Evolutionary conservation across 1,284 basidiomycete species (phyloP).

Genomic region (Cutaneotrichosporon sp.): DNA sequence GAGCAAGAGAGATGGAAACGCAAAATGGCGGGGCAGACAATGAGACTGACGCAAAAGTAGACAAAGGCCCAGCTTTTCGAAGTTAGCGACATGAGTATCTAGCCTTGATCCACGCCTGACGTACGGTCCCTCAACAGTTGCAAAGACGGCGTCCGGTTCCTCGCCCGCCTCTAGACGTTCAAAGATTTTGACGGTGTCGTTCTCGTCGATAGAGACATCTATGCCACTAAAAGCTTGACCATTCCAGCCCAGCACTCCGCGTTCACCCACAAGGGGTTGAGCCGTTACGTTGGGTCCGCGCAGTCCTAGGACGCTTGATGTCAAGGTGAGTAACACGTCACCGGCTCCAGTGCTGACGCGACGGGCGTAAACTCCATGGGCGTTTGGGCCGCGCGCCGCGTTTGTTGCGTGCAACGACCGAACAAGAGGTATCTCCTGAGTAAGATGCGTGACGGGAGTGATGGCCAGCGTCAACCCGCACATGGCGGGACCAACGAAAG

Average conservation of each 20-base stretch:
- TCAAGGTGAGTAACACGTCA: conserved; percentile 52
- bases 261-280: conserved; percentile 62
- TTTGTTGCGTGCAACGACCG: conserved; percentile 20
- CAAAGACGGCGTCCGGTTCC: conserved; percentile 55
- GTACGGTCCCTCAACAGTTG: conserved; percentile 77
- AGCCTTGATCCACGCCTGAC: too few species aligned
- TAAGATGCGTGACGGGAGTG: background rate
- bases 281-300: conserved; percentile 58
- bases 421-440: conserved; percentile 3
- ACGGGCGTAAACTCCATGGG: conserved; percentile 17
- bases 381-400: conserved; percentile 30
- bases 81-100: background rate
- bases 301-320: conserved; percentile 71
- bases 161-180: conserved; percentile 52
- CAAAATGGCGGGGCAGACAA: background rate
- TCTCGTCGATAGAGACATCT: conserved; percentile 61
- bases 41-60: conserved; percentile 61
- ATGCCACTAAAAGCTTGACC: conserved; percentile 83
- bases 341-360: background rate
- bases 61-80: conserved; percentile 2
- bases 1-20: too few species aligned
- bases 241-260: conserved; percentile 78
- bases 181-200: conserved; percentile 71
- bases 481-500: conserved; percentile 17
- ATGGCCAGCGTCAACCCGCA: conserved; percentile 34